phyloP scores from a whole-genome alignment of 2,329 filamentous ascomycete genomes.

The Xylariomycetidae sp. region DNA sequence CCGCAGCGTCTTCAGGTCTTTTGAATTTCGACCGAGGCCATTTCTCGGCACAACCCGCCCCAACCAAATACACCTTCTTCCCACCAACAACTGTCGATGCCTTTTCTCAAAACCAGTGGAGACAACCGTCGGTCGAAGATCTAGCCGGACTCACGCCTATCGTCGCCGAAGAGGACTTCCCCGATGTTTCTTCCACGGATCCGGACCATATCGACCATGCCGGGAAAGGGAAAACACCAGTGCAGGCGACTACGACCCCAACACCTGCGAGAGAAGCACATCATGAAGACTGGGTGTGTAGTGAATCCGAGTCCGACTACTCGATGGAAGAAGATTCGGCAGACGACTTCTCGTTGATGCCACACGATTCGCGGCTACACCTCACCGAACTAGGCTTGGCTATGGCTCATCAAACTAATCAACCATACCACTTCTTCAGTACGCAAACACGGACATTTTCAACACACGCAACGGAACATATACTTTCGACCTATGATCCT shows the following conservation, averaged over 20 bases:
- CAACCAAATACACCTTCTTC: constrained; percentile 24
- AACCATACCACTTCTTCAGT: constrained; percentile 34
- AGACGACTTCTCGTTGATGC: constrained; percentile 44
- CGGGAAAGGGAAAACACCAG: constrained; percentile 14
- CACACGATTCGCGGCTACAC: constrained; percentile 29
- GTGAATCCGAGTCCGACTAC: constrained; percentile 54
- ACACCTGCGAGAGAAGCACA: too few species aligned
- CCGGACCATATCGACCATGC: too few species aligned
- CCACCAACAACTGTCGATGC: constrained; percentile 23
- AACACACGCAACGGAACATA: constrained; percentile 39
- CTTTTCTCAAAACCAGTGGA: constrained; percentile 21
- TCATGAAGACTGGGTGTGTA: constrained; percentile 33
- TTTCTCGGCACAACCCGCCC: constrained; percentile 15
- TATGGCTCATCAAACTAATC: constrained; percentile 30
- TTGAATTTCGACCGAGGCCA: constrained; percentile 18
- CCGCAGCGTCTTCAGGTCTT: constrained; percentile 16
- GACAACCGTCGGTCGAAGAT: constrained; percentile 5
- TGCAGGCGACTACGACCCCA: too few species aligned
- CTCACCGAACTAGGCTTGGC: constrained; percentile 35
- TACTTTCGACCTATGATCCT: constrained; percentile 61
- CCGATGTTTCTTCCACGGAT: too few species aligned
- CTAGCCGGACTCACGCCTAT: too few species aligned
- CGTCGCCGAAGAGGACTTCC: too few species aligned
- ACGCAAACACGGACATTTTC: constrained; percentile 45
- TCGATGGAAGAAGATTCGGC: constrained; percentile 55